Conservation (phyloP, 352 stramenopile genomes). For the Globisporangium iwayamae region DNA sequence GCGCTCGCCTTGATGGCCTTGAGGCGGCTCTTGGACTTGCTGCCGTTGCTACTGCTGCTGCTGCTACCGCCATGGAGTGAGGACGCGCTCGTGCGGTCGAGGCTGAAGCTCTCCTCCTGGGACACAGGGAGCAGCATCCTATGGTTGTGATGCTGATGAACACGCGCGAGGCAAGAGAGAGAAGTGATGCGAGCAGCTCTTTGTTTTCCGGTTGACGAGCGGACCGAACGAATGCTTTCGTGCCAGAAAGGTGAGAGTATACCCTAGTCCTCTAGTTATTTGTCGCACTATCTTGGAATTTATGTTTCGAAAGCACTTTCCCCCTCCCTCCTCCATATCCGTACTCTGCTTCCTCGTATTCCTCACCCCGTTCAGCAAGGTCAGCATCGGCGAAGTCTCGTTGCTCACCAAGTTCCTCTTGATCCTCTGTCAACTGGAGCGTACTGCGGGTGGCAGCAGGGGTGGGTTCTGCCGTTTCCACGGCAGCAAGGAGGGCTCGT, state of each 20-base stretch:
- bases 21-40: slow-evolving; percentile 17
- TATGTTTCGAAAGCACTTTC: no score
- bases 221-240: slow-evolving; percentile 1
- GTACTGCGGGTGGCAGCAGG: no score
- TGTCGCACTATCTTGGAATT: no score
- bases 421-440: no score
- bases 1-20: slow-evolving; percentile 31
- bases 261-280: no score
- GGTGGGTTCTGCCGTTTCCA: no score
- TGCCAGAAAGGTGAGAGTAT: not conserved
- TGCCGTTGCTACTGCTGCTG: not conserved
- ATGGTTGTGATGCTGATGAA: not conserved
- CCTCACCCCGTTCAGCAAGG: no score
- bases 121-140: slow-evolving; percentile 22
- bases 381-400: no score
- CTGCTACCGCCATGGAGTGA: not conserved
- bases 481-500: no score
- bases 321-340: no score
- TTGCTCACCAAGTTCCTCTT: no score
- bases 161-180: not conserved
- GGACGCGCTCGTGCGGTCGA: slow-evolving; percentile 1
- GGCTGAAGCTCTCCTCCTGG: slow-evolving; percentile 16
- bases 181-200: not conserved
- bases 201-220: not conserved
- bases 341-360: no score